Evolutionary conservation across 371 early-diverging fungal genomes (phyloP).

Genomic region (Mortierella sp.): DNA sequence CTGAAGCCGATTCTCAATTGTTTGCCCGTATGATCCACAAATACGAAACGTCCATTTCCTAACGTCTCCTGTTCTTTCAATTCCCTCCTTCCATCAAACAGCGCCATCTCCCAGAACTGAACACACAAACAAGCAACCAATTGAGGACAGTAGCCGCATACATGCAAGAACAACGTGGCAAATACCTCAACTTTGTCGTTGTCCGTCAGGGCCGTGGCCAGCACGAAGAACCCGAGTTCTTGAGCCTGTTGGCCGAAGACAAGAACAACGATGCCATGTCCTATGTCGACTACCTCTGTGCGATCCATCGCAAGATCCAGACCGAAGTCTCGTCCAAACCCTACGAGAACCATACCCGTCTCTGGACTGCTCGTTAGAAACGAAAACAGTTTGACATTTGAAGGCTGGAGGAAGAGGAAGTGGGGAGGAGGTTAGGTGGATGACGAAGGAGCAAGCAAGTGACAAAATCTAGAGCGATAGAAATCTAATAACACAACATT

Average conservation of each 20-base stretch:
- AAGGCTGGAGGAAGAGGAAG: not conserved
- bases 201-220: conserved; percentile 76
- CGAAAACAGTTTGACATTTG: no score
- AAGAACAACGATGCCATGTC: conserved; percentile 86
- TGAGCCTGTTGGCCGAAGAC: conserved; percentile 80
- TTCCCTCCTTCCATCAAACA: conserved; percentile 17
- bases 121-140: conserved; percentile 64
- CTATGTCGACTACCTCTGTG: conserved; percentile 94
- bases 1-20: not conserved
- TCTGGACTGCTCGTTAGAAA: conserved; percentile 42
- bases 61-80: not conserved
- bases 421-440: not conserved
- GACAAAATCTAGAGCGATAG: not conserved
- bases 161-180: conserved; percentile 68
- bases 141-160: conserved; percentile 75
- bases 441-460: not conserved
- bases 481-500: not conserved
- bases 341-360: conserved; percentile 28
- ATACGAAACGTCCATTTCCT: not conserved
- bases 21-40: not conserved
- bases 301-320: conserved; percentile 90
- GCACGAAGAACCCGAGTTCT: conserved; percentile 72
- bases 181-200: conserved; percentile 63
- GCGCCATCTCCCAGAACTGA: conserved; percentile 72
- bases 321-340: conserved; percentile 68